Conservation (phyloP, 257 asterid genomes). For the Plectranthus barbatus region DNA sequence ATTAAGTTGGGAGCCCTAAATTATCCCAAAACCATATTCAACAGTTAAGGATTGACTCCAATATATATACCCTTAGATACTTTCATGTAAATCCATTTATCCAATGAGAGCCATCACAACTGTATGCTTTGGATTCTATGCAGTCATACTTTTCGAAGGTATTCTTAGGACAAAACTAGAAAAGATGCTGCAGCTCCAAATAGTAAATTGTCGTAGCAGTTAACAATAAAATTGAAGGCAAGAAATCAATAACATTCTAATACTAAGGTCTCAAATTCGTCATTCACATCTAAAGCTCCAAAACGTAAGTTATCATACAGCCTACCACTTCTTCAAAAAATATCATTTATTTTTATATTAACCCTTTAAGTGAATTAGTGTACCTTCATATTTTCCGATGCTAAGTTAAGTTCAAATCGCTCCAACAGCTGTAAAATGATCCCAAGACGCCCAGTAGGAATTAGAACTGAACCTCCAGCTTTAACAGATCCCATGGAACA, state of each 20-base stretch:
- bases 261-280: not conserved
- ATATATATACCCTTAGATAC: too few species aligned
- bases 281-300: conserved; percentile 1
- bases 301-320: not conserved
- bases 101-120: too few species aligned
- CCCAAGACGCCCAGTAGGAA: conserved; percentile 73
- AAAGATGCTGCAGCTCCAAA: not conserved
- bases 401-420: conserved; percentile 37
- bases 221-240: not conserved
- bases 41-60: too few species aligned
- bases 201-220: not conserved
- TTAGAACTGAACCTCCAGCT: conserved; percentile 72
- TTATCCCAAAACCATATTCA: too few species aligned
- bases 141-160: not conserved
- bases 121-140: too few species aligned
- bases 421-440: conserved; percentile 74
- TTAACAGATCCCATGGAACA: conserved; percentile 54
- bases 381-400: conserved; percentile 60
- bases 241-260: not conserved
- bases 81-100: too few species aligned
- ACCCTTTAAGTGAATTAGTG: not conserved
- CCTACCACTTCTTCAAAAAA: not conserved
- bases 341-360: not conserved
- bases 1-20: too few species aligned
- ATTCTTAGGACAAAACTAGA: too few species aligned